These are phyloP conservation scores for Suhomyces tanzawaensis DNA, from an alignment of 805 yeast genomes.

Conservation along the genomic window DNA sequence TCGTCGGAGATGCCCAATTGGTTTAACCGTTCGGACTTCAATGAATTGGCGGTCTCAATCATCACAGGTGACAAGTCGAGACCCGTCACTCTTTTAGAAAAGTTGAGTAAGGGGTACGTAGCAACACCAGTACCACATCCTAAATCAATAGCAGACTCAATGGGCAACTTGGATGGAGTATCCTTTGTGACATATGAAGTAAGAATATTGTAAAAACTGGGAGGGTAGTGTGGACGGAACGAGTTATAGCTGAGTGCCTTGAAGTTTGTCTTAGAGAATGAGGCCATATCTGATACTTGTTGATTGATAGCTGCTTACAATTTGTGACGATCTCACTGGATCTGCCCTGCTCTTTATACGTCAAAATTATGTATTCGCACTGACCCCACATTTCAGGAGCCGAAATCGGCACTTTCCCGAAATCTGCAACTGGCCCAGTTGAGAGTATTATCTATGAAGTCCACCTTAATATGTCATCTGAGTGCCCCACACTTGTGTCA, in stretches of 20 bases:
- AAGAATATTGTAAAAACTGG: conserved; percentile 33
- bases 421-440: no score
- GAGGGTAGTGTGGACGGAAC: conserved; percentile 43
- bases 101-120: conserved; percentile 40
- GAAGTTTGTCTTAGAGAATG: conserved; percentile 32
- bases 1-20: conserved; percentile 25
- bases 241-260: conserved; percentile 34
- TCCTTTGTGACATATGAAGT: conserved; percentile 22
- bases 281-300: conserved; percentile 31
- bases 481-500: no score
- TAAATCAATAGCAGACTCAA: conserved; percentile 32
- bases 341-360: no score
- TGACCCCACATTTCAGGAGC: conserved; percentile 3
- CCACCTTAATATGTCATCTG: no score
- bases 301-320: no score
- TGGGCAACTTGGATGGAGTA: conserved; percentile 11
- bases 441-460: no score
- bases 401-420: conserved; percentile 4
- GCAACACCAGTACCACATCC: conserved; percentile 60
- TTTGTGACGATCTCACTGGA: no score
- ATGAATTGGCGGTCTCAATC: conserved; percentile 42
- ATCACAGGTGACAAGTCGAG: conserved; percentile 48
- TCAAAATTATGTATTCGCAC: not conserved
- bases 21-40: conserved; percentile 21
- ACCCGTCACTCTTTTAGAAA: conserved; percentile 40